These are phyloP conservation scores for Wickerhamomyces strasburgensis DNA, from an alignment of 805 yeast genomes.

Conservation along the genomic window DNA sequence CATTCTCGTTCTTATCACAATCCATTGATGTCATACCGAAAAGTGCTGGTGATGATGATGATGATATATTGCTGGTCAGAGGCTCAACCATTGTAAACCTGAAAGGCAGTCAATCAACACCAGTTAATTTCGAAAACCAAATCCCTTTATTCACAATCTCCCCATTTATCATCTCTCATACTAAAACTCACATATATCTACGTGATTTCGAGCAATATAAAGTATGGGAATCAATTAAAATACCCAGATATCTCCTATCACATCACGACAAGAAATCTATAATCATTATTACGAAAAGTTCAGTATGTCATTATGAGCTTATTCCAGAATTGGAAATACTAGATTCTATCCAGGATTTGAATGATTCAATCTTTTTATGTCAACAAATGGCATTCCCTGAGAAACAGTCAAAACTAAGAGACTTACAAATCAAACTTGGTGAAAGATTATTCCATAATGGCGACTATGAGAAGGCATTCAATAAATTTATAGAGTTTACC, in stretches of 20 bases:
- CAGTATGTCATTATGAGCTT: slow-evolving; percentile 2
- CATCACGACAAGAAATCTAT: neutral
- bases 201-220: slow-evolving; percentile 3
- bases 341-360: slow-evolving; percentile 2
- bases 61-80: slow-evolving; percentile 5
- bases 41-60: too few relatives aligned
- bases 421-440: slow-evolving; percentile 39
- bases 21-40: neutral
- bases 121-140: slow-evolving; percentile 3
- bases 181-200: slow-evolving; percentile 11
- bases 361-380: slow-evolving; percentile 34
- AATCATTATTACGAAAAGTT: slow-evolving; percentile 4
- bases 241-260: slow-evolving; percentile 1
- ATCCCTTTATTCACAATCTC: slow-evolving; percentile 1
- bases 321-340: slow-evolving; percentile 5
- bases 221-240: slow-evolving; percentile 3
- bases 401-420: slow-evolving; percentile 34
- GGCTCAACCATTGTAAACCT: slow-evolving; percentile 8
- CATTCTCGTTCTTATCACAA: slow-evolving; percentile 6
- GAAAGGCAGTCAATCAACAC: neutral
- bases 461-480: slow-evolving; percentile 33
- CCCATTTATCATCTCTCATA: slow-evolving; percentile 10
- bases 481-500: slow-evolving; percentile 44
- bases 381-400: slow-evolving; percentile 28
- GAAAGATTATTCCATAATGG: slow-evolving; percentile 27